Conservation (phyloP, 1,284 basidiomycete species). For the Agroathelia rolfsii region DNA sequence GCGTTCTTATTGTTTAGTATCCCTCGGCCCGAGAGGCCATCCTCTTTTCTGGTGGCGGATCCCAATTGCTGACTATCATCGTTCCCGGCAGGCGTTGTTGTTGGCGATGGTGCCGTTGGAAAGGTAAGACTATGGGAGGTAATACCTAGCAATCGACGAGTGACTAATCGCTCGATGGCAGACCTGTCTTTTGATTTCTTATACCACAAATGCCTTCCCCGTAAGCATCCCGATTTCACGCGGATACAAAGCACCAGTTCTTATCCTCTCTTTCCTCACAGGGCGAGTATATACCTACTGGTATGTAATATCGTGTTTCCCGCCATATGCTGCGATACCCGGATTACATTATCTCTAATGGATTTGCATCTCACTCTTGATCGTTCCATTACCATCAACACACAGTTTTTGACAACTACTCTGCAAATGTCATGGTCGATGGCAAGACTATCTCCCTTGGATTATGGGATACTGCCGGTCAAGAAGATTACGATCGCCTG, state of each 20-base stretch:
- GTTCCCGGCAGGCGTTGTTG: conserved; percentile 80
- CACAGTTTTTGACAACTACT: conserved; percentile 93
- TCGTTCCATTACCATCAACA: conserved; percentile 5
- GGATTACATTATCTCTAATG: conserved; percentile 5
- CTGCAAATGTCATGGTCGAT: conserved; percentile 95
- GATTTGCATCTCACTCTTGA: conserved; percentile 2
- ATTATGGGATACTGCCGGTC: conserved; percentile 98
- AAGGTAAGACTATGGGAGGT: conserved; percentile 54
- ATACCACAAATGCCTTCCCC: conserved; percentile 93
- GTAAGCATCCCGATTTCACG: conserved; percentile 40
- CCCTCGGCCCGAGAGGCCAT: conserved; percentile 7
- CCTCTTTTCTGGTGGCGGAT: no score
- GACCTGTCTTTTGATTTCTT: conserved; percentile 96
- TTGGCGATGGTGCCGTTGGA: conserved; percentile 98
- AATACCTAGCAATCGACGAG: conserved; percentile 4
- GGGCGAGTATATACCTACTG: conserved; percentile 97
- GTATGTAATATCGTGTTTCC: conserved; percentile 29
- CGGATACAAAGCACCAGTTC: conserved; percentile 7
- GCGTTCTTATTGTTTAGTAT: conserved; percentile 14
- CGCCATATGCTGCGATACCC: conserved; percentile 3
- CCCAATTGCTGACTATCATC: conserved; percentile 20
- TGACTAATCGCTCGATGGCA: conserved; percentile 23
- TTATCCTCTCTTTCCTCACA: conserved; percentile 24
- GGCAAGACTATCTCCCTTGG: conserved; percentile 97
- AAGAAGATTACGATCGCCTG: conserved; percentile 97